Base-by-base conservation (phyloP, 129 eudicot species). In the Chrysanthemum lavandulifolium region DNA sequence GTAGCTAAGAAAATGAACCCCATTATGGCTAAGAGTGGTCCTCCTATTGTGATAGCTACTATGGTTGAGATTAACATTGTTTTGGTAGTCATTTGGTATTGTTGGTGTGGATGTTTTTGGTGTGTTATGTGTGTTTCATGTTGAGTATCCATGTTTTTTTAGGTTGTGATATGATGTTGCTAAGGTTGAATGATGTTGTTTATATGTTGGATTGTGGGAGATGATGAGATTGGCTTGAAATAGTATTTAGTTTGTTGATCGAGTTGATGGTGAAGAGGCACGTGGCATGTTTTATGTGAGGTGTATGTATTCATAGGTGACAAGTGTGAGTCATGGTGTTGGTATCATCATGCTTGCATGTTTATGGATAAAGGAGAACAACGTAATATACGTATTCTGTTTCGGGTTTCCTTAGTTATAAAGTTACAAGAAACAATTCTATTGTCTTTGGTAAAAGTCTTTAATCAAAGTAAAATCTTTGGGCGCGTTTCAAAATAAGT, bases 1-100 rank as follows among this genome's bases (percentile, higher is more conserved):
- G 88, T 61, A 9, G 82, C 58, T 18, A 80, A 13, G 75, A 80
- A 84, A 63, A 73, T 76, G 11, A 84, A 73, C 4, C 80, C 77
- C 85, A 64, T 77, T n/a, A 84, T 0, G 6, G 73, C 77, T 12
- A 84, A n/a, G 31, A 76, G 80, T 45, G 86, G 86, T 10, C 78
- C 84, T n/a, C 78, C 81, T 3, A 79, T 53, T 13, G 74, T 67
- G 13, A 83, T n/a, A 19, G 78, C 86, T 53, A 73, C 80, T 4
- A 75, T 18, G 13, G 83, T 36, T 51, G 88, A 73, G 10, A 72
- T 40, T 3, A 69, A 3, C 69, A 72, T 51, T 31, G 80, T 79
- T 18, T 65, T 83, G 2, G 65, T 61, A 51, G 58, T 68, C 3
- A 80, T 2, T 64, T 63, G 73, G 0, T 76, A 36, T 27, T 68